phyloP scores from a whole-genome alignment of 306 rosid genomes.

The Mimosa bimucronata region DNA sequence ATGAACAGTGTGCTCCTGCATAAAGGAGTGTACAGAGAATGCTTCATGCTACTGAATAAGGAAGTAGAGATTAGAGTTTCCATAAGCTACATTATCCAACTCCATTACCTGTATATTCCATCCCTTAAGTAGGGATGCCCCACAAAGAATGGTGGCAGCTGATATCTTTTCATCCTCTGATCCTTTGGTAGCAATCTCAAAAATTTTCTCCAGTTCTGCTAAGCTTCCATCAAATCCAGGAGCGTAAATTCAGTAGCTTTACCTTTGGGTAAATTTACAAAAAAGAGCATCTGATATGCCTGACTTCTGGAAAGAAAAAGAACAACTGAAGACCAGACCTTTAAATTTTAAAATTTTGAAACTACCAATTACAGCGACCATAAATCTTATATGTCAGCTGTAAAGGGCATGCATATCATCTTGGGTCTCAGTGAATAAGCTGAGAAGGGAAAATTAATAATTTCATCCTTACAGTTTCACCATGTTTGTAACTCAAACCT shows the following conservation, averaged over 20 bases:
- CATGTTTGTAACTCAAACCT: no score
- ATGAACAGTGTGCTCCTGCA: conserved; percentile 92
- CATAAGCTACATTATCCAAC: conserved; percentile 17
- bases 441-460: no score
- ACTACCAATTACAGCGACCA: conserved; percentile 36
- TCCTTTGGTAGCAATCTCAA: conserved; percentile 84
- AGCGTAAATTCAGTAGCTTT: conserved; percentile 98
- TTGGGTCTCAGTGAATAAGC: conserved; percentile 31
- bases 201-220: conserved; percentile 93
- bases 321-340: conserved; percentile 83
- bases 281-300: conserved; percentile 94
- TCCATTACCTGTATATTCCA: conserved; percentile 91
- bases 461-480: no score
- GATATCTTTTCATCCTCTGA: conserved; percentile 89
- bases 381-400: conserved; percentile 14
- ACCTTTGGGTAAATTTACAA: conserved; percentile 78
- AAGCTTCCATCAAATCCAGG: conserved; percentile 99
- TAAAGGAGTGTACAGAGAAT: conserved; percentile 21
- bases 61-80: conserved; percentile 12
- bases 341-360: conserved; percentile 40
- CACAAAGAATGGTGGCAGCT: conserved; percentile 92
- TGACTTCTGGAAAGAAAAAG: conserved; percentile 84
- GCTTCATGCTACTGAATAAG: conserved; percentile 25
- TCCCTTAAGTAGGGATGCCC: conserved; percentile 89
- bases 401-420: conserved; percentile 12